A percentile compares a stretch with the other conserved stretches of the same genome.
Conservation (phyloP, 73 alveolate species). For the Symbiodinium pilosum region DNA sequence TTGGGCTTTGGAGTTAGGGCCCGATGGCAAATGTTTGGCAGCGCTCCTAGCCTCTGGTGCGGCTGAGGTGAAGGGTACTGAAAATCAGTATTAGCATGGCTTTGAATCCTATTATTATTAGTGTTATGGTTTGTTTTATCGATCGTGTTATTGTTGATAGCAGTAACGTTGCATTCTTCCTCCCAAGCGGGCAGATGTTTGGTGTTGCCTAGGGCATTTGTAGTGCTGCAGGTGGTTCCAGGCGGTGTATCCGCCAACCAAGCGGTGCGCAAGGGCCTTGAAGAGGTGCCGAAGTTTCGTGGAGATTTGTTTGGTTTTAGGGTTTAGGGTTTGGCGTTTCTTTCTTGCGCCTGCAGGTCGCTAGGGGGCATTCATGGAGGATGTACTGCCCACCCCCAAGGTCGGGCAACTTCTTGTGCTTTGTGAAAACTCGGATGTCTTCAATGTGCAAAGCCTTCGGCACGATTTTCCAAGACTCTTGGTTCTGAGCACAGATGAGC, state of each 20-base stretch:
- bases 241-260: constrained; percentile 95
- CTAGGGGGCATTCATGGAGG: constrained; percentile 38
- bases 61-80: no score
- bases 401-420: constrained; percentile 29
- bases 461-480: no score
- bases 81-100: no score
- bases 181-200: no score
- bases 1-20: constrained; percentile 79
- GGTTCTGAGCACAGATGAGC: no score
- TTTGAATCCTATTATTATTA: no score
- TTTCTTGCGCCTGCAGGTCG: not conserved
- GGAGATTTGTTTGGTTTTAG: no score
- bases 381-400: constrained; percentile 88
- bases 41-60: not conserved
- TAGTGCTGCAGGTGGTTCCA: constrained; percentile 83
- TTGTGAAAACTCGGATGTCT: constrained; percentile 2
- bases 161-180: no score
- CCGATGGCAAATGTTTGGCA: constrained; percentile 66
- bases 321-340: not conserved
- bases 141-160: no score
- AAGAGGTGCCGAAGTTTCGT: constrained; percentile 7
- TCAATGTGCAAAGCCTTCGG: no score
- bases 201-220: no score
- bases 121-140: no score
- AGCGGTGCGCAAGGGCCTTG: constrained; percentile 64